phyloP scores from a whole-genome alignment of 495 filamentous ascomycete genomes.

The Neurospora sp. region DNA sequence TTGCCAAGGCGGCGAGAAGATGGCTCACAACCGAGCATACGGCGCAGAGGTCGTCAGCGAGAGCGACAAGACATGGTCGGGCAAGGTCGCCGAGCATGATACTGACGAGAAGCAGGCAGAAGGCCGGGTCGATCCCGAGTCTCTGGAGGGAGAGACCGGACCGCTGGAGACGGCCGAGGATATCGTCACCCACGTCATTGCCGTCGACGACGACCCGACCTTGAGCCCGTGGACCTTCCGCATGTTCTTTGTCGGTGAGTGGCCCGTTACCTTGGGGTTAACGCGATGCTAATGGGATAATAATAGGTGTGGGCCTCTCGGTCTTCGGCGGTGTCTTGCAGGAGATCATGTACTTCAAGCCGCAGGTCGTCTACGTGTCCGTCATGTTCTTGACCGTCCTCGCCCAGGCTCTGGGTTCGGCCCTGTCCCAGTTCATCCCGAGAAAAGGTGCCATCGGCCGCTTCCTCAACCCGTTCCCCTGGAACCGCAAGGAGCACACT shows the following conservation, averaged over 20 bases:
- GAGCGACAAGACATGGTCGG: background rate
- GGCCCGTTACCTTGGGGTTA: background rate
- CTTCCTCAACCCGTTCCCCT: conserved; percentile 29
- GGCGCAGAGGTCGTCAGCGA: too few species aligned
- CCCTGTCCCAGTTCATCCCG: background rate
- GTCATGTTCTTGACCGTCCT: conserved; percentile 34
- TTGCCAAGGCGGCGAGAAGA: background rate
- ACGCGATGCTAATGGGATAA: background rate
- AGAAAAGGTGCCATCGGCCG: conserved; percentile 16
- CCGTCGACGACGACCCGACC: conserved; percentile 25
- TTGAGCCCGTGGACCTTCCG: conserved; percentile 24
- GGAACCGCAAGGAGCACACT: conserved; percentile 38
- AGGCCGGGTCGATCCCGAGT: background rate
- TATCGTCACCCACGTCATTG: conserved; percentile 22
- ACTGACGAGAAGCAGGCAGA: background rate
- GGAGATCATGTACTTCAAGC: conserved; percentile 38
- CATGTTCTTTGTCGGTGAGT: conserved; percentile 21
- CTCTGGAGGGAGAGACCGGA: background rate
- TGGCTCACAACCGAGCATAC: background rate
- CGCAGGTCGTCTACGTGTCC: conserved; percentile 33
- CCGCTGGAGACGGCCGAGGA: conserved; percentile 10
- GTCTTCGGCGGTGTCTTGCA: conserved; percentile 20
- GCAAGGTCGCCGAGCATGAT: background rate
- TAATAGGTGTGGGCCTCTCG: conserved; percentile 19
- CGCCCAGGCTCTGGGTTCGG: background rate